These are phyloP conservation scores for Triticum monococcum DNA, from an alignment of 176 grass and related monocot species.

Conservation along the genomic window DNA sequence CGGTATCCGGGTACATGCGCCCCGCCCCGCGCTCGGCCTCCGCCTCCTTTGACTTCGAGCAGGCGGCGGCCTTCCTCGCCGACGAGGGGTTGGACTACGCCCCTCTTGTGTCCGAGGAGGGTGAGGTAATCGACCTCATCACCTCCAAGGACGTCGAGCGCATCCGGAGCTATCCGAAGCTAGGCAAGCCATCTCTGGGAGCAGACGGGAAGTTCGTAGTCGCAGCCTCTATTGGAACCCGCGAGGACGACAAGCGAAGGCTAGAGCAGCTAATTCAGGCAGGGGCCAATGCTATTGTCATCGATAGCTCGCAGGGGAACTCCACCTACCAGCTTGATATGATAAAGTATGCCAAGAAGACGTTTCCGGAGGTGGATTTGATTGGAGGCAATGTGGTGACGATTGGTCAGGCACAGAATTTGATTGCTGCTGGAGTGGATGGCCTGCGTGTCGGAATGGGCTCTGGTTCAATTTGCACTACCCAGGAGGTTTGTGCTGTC, in stretches of 20 bases:
- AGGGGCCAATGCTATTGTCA: slow-evolving; percentile 64
- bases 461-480: slow-evolving; percentile 92
- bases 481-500: slow-evolving; percentile 86
- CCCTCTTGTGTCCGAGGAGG: slow-evolving; percentile 61
- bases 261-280: slow-evolving; percentile 73
- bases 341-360: slow-evolving; percentile 81
- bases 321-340: slow-evolving; percentile 88
- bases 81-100: slow-evolving; percentile 73
- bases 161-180: slow-evolving; percentile 68
- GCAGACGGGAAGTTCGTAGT: slow-evolving; percentile 69
- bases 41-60: slow-evolving; percentile 60
- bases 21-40: slow-evolving; percentile 43
- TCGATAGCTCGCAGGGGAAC: slow-evolving; percentile 96
- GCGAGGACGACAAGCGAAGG: slow-evolving; percentile 77
- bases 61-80: slow-evolving; percentile 55
- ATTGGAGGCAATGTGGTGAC: slow-evolving; percentile 94
- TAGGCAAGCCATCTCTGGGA: slow-evolving; percentile 69
- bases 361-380: slow-evolving; percentile 70
- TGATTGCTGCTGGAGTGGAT: slow-evolving; percentile 68
- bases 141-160: slow-evolving; percentile 75
- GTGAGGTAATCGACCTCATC: slow-evolving; percentile 71
- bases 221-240: slow-evolving; percentile 75
- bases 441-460: slow-evolving; percentile 94
- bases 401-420: slow-evolving; percentile 68
- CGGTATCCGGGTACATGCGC: slow-evolving; percentile 70